Evolutionary conservation across 2,329 filamentous ascomycete species (phyloP).

Genomic region (Xylariaceae sp.): DNA sequence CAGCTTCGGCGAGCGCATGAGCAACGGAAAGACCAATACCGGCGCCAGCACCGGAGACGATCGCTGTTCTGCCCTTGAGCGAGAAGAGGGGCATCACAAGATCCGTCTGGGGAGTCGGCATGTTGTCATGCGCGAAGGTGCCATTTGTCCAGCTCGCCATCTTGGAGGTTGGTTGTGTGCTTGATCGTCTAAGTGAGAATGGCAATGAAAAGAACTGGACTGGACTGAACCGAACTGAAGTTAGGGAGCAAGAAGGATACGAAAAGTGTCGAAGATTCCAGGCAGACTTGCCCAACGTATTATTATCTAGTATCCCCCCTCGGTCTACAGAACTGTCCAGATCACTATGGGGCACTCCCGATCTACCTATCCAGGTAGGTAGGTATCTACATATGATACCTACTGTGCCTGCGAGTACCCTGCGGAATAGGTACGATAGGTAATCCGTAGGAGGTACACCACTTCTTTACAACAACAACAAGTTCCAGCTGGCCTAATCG

Average conservation of each 20-base stretch:
- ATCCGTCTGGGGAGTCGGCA: constrained; percentile 40
- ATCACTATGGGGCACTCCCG: not conserved
- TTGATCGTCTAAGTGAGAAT: no score
- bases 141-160: constrained; percentile 44
- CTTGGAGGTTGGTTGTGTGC: constrained; percentile 10
- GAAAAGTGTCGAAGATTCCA: not conserved
- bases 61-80: constrained; percentile 63
- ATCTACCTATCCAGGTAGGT: not conserved
- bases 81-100: constrained; percentile 62
- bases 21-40: constrained; percentile 64
- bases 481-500: not conserved
- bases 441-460: not conserved
- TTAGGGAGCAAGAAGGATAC: not conserved
- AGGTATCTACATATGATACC: not conserved
- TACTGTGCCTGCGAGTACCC: not conserved
- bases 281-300: not conserved
- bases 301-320: not conserved
- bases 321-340: not conserved
- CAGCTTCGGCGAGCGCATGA: constrained; percentile 61
- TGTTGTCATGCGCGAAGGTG: constrained; percentile 54
- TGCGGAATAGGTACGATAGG: not conserved
- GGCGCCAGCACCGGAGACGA: constrained; percentile 52
- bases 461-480: not conserved
- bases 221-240: not conserved
- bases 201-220: no score